phyloP scores from a whole-genome alignment of 2,329 filamentous ascomycete species.

The Gaeumannomyces tritici region DNA sequence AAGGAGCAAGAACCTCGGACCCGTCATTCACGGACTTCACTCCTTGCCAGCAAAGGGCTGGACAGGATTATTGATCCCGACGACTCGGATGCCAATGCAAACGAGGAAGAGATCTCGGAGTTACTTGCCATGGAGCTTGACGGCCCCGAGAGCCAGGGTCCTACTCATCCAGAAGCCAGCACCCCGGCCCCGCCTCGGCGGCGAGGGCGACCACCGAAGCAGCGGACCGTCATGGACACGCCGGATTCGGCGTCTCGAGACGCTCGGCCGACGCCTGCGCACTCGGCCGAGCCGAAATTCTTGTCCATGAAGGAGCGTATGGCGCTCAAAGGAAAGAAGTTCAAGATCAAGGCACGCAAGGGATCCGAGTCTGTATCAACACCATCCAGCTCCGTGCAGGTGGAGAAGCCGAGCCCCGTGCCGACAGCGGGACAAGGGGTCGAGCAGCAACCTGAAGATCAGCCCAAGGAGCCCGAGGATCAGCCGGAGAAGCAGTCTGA shows the following conservation, averaged over 20 bases:
- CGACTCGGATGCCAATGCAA: not conserved
- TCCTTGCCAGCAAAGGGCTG: slow-evolving; percentile 2
- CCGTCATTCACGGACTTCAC: slow-evolving; percentile 1
- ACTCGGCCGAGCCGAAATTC: slow-evolving; percentile 20
- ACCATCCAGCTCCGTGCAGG: slow-evolving; percentile 6
- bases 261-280: slow-evolving; percentile 4
- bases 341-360: slow-evolving; percentile 35
- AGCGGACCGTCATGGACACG: not conserved
- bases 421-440: not conserved
- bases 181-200: not conserved
- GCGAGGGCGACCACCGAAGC: not conserved
- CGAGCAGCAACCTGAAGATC: not conserved
- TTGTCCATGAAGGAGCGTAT: slow-evolving; percentile 51
- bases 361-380: slow-evolving; percentile 16
- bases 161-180: not conserved
- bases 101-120: not conserved
- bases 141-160: not conserved
- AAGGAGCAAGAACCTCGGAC: not conserved
- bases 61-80: not conserved
- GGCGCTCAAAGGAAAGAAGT: slow-evolving; percentile 40
- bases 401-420: not conserved
- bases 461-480: not conserved
- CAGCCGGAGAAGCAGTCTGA: not conserved
- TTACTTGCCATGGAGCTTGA: not conserved
- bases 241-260: not conserved